Evolutionary conservation across 345 rosid species (phyloP), one percentile per base, ranked within the genome.

Genomic region (Eutrema heterophyllum): DNA sequence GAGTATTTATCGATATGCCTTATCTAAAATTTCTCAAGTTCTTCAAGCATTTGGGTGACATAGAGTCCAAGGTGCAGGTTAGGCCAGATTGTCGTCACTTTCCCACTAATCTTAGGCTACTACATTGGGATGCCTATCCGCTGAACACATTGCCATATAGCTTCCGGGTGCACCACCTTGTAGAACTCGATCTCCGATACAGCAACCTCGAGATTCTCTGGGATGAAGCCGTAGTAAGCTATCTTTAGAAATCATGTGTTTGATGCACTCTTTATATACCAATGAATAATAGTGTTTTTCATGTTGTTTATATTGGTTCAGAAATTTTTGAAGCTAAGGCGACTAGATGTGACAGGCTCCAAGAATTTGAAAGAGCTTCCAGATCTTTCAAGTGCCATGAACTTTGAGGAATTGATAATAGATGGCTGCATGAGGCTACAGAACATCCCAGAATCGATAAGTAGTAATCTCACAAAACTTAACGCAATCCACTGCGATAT

Each of bases 101-200:
- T 2, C 21, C 74, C 6, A 8, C 13, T 12, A 2, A 58, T 0
- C 58, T 76, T 7, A 54, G 36, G 60, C 49, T 44, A 13, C 55
- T 76, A 9, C 60, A 70, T 5, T 76, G 75, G 80, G 58, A 70
- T 55, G 38, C 61, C 4, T 76, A 32, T 48, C 54, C 75, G 3
- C 15, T 70, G 0, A 29, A 45, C 36, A 32, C 21, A 0, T 45
- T 70, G 50, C 66, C 59, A 10, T 18, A 53, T 8, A 67, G 18
- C 11, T 54, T 69, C 6, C 11, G 1, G n/a, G 14, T 9, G 0
- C 11, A 46, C 4, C 7, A 33, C 1, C 67, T 76, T 38, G 54
- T 70, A 0, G 12, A 36, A 30, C 46, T 76, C 15, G 1, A 16
- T 9, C 35, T 76, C 0, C 67, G n/a, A 6, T 2, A 44, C 12